Evolutionary conservation across 179 eudicot species (phyloP).

Genomic region (Actinidia chinensis): DNA sequence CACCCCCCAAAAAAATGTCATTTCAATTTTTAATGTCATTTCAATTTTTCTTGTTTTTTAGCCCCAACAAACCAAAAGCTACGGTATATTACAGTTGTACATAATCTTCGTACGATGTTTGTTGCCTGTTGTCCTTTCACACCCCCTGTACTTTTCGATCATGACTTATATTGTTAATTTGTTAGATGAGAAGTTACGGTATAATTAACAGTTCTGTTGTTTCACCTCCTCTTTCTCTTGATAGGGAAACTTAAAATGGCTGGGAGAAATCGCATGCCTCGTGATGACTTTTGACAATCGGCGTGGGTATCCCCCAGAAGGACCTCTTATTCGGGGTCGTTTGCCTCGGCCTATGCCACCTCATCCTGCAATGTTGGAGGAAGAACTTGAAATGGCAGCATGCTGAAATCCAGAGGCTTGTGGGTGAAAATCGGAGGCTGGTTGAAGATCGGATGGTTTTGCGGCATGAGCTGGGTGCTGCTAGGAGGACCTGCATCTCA

Average conservation of each 20-base stretch:
- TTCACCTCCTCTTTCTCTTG: background rate
- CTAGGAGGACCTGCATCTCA: slow-evolving; percentile 73
- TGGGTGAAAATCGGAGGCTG: slow-evolving; percentile 80
- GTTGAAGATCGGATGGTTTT: slow-evolving; percentile 72
- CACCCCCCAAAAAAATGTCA: too few species aligned
- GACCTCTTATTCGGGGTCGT: slow-evolving; percentile 53
- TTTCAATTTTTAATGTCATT: background rate
- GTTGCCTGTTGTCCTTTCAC: background rate
- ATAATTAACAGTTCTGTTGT: background rate
- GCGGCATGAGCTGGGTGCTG: slow-evolving; percentile 71
- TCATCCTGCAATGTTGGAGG: slow-evolving; percentile 89
- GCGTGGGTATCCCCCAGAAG: slow-evolving; percentile 61
- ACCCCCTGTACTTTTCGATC: background rate
- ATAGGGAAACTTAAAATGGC: slow-evolving; percentile 51
- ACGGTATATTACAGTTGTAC: too few species aligned
- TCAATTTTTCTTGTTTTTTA: background rate
- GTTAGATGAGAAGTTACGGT: background rate
- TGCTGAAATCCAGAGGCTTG: slow-evolving; percentile 70
- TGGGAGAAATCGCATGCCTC: slow-evolving; percentile 74
- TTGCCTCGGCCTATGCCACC: slow-evolving; percentile 61
- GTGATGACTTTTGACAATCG: slow-evolving; percentile 65
- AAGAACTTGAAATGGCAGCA: slow-evolving; percentile 88
- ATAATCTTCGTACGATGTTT: background rate
- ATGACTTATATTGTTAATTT: background rate
- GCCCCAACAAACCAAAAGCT: too few species aligned